phyloP scores from a whole-genome alignment of 768 basidiomycete genomes.

The Auricularia heimuer region DNA sequence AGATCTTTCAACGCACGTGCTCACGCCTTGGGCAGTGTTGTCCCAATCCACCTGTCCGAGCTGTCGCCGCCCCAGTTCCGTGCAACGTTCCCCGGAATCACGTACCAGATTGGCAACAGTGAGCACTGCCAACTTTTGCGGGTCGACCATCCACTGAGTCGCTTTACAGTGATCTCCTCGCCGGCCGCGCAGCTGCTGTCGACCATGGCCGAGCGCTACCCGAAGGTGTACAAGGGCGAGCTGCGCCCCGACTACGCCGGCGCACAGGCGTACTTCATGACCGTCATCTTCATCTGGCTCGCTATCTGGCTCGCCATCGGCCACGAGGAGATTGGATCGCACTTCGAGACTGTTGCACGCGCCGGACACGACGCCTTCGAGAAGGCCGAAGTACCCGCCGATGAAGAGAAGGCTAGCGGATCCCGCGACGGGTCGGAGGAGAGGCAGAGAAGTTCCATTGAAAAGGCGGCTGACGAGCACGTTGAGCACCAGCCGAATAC shows the following conservation, averaged over 20 bases:
- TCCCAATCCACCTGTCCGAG: conserved; percentile 25
- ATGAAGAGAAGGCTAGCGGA: neutral
- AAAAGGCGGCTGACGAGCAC: neutral
- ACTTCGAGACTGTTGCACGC: neutral
- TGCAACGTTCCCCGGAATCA: conserved; percentile 22
- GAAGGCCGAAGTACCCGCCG: neutral
- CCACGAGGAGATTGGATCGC: conserved; percentile 1
- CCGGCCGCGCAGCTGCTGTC: neutral
- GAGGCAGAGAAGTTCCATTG: neutral
- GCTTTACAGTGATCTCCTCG: neutral
- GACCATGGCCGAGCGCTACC: conserved; percentile 1
- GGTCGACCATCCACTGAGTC: neutral
- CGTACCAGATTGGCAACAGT: conserved; percentile 19
- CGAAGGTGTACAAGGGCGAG: conserved; percentile 1
- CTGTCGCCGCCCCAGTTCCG: conserved; percentile 25
- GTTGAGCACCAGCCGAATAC: too few relatives aligned
- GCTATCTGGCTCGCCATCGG: neutral
- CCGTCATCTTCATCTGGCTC: conserved; percentile 1
- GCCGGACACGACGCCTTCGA: conserved; percentile 1
- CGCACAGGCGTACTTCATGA: neutral
- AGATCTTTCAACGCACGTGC: neutral
- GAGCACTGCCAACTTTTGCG: neutral
- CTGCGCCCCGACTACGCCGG: conserved; percentile 1
- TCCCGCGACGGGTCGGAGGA: neutral
- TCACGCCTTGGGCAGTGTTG: conserved; percentile 7